These are phyloP conservation scores for Leccinum olivaceopallidum DNA, from an alignment of 768 basidiomycete species.

Conservation along the genomic window DNA sequence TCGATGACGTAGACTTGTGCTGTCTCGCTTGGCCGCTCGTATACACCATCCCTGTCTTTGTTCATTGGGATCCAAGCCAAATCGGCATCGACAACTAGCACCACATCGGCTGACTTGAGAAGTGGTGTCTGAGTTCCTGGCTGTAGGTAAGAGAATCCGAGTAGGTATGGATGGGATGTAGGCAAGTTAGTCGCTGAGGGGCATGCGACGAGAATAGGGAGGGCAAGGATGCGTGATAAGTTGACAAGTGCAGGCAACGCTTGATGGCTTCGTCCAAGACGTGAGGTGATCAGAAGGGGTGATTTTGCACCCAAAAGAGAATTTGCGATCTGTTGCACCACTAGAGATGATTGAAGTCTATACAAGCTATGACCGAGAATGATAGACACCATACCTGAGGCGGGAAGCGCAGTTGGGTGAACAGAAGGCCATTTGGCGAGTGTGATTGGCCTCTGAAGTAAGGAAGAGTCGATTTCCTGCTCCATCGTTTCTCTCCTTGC, in stretches of 20 bases:
- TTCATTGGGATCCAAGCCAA: slow-evolving; percentile 63
- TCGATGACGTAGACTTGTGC: slow-evolving; percentile 63
- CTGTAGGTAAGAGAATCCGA: slow-evolving; percentile 52
- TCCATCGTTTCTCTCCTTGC: slow-evolving; percentile 72
- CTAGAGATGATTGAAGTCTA: slow-evolving; percentile 15
- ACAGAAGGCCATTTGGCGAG: slow-evolving; percentile 53
- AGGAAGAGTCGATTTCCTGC: slow-evolving; percentile 49
- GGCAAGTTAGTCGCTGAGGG: slow-evolving; percentile 55
- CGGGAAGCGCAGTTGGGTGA: slow-evolving; percentile 49
- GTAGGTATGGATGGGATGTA: slow-evolving; percentile 52
- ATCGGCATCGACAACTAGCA: slow-evolving; percentile 65
- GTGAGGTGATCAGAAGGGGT: slow-evolving; percentile 67
- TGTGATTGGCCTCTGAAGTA: slow-evolving; percentile 33
- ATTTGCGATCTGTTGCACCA: slow-evolving; percentile 40
- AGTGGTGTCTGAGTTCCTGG: slow-evolving; percentile 45
- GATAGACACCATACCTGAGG: slow-evolving; percentile 29
- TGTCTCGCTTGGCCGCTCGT: slow-evolving; percentile 37
- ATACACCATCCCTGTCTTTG: slow-evolving; percentile 33
- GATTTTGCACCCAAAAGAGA: slow-evolving; percentile 50
- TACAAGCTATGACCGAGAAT: not conserved
- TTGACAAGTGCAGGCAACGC: slow-evolving; percentile 46
- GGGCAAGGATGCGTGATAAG: slow-evolving; percentile 51
- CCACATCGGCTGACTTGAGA: slow-evolving; percentile 56
- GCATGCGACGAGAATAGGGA: slow-evolving; percentile 55
- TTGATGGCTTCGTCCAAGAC: slow-evolving; percentile 54